Percentiles rank a stretch among this genome's conserved stretches.
Conservation (phyloP, 1,284 basidiomycete species). For the Cryptococcus sp. region DNA sequence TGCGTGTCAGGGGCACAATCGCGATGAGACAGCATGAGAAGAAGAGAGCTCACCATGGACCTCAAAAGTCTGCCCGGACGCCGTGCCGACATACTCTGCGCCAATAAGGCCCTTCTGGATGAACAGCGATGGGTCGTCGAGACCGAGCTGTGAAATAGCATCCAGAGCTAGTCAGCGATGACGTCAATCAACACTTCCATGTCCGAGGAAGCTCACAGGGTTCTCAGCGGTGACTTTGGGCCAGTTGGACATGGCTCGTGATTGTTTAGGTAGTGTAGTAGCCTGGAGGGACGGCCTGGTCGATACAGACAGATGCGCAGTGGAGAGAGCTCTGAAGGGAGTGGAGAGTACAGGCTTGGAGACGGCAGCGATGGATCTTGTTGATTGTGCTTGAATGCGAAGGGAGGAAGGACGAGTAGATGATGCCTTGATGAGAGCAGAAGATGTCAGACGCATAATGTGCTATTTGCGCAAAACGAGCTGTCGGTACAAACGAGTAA, state of each 20-base stretch:
- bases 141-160: constrained; percentile 43
- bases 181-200: background rate
- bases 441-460: too few relatives aligned
- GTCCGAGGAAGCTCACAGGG: constrained; percentile 29
- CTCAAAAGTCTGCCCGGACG: constrained; percentile 66
- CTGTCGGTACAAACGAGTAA: too few relatives aligned
- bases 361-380: background rate
- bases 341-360: too few relatives aligned
- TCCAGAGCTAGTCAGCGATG: background rate
- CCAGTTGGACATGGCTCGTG: constrained; percentile 41
- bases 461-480: too few relatives aligned
- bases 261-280: background rate
- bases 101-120: constrained; percentile 75
- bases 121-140: constrained; percentile 74
- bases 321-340: background rate
- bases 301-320: background rate
- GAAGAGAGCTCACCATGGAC: constrained; percentile 67
- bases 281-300: background rate
- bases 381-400: background rate
- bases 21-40: background rate
- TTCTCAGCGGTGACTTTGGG: constrained; percentile 46
- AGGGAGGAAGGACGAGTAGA: too few relatives aligned
- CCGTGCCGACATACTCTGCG: constrained; percentile 80
- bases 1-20: background rate
- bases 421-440: too few relatives aligned